phyloP scores from a whole-genome alignment of 2,329 filamentous ascomycete species.

The Fusarium austroafricanum region DNA sequence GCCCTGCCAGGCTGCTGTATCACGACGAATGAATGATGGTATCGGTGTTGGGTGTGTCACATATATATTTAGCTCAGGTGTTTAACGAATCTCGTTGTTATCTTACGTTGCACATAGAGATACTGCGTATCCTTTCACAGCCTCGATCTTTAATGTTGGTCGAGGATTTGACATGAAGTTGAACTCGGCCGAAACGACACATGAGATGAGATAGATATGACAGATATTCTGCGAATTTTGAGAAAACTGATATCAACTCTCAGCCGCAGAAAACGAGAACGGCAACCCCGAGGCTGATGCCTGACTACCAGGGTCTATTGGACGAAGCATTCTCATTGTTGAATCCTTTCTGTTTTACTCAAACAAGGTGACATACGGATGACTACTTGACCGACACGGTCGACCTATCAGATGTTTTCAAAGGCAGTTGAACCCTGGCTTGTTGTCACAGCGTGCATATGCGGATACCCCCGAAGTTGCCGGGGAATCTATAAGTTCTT shows the following conservation, averaged over 20 bases:
- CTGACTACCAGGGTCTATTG: neutral
- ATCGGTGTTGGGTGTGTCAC: constrained; percentile 38
- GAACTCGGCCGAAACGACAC: constrained; percentile 21
- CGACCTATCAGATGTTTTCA: constrained; percentile 28
- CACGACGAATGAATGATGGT: constrained; percentile 37
- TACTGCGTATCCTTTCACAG: constrained; percentile 10
- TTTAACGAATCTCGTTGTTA: constrained; percentile 29
- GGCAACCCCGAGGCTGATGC: neutral
- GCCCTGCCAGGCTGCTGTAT: constrained; percentile 26
- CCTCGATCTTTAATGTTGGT: constrained; percentile 3
- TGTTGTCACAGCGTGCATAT: constrained; percentile 31
- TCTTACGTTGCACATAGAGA: constrained; percentile 18
- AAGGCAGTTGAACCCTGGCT: constrained; percentile 12
- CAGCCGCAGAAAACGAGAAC: neutral
- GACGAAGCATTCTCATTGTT: neutral
- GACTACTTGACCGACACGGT: constrained; percentile 2
- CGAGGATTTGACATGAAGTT: constrained; percentile 4
- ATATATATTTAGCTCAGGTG: constrained; percentile 35
- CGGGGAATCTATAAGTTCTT: constrained; percentile 4
- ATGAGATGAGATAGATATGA: constrained; percentile 1
- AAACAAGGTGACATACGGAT: neutral
- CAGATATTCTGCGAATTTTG: neutral
- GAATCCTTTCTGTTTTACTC: constrained; percentile 1
- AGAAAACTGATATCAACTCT: neutral
- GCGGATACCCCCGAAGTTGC: constrained; percentile 27